Percentiles rank a stretch among this genome's conserved stretches.
Conservation (phyloP, 1,284 basidiomycete genomes). For the Flammula alnicola region DNA sequence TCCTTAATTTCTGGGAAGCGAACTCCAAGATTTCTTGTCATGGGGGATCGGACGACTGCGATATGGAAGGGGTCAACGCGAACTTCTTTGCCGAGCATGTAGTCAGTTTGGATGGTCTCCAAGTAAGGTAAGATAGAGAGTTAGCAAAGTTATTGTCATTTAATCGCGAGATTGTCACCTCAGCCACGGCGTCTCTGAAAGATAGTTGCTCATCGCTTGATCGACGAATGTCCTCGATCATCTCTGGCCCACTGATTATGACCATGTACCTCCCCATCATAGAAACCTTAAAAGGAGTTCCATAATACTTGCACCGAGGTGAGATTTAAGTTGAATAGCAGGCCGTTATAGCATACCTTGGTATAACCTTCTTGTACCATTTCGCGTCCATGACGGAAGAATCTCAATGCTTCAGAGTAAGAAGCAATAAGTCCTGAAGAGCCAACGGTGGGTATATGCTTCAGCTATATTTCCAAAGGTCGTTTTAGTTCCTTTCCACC, state of each 20-base stretch:
- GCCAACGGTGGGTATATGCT: conserved; percentile 24
- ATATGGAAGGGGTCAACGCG: conserved; percentile 24
- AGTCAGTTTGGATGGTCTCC: conserved; percentile 23
- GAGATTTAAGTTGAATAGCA: background rate
- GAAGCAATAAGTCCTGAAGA: conserved; percentile 18
- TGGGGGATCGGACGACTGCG: conserved; percentile 25
- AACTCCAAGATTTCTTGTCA: conserved; percentile 28
- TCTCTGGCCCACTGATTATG: conserved; percentile 17
- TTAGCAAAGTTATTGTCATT: background rate
- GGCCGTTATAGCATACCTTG: conserved; percentile 10
- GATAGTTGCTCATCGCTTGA: conserved; percentile 23
- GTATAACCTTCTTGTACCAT: conserved; percentile 22
- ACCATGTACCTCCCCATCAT: conserved; percentile 20
- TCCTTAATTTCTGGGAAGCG: conserved; percentile 31
- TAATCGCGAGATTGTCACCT: conserved; percentile 8
- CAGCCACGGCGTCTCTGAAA: conserved; percentile 16
- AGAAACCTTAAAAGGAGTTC: conserved; percentile 21
- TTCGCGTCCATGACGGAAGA: conserved; percentile 15
- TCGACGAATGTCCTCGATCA: conserved; percentile 23
- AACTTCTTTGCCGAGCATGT: conserved; percentile 21
- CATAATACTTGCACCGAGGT: conserved; percentile 11
- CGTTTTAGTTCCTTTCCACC: too few species aligned
- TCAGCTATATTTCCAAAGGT: conserved; percentile 18
- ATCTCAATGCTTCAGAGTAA: conserved; percentile 17
- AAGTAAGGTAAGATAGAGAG: background rate